phyloP scores from a whole-genome alignment of 2,329 filamentous ascomycete species.

The Microdochium bolleyi region DNA sequence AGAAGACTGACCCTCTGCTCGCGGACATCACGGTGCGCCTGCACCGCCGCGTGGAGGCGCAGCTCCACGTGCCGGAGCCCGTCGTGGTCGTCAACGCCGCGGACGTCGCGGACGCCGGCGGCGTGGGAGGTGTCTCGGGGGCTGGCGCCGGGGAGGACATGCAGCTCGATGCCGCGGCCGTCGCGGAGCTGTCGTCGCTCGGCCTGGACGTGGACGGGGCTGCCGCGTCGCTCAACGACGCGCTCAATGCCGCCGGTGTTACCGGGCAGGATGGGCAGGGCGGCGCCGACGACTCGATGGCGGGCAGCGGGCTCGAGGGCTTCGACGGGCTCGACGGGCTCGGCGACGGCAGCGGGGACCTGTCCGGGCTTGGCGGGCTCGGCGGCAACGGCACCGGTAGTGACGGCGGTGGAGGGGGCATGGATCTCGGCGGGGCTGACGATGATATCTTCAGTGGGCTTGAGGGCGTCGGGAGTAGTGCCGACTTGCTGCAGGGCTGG shows the following conservation, averaged over 20 bases:
- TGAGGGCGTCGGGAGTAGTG: neutral
- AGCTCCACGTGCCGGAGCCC: conserved; percentile 37
- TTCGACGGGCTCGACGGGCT: neutral
- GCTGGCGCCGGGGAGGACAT: too few relatives aligned
- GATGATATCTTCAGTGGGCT: neutral
- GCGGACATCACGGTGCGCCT: conserved; percentile 58
- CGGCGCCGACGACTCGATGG: neutral
- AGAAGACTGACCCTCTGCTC: conserved; percentile 45
- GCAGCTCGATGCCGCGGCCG: neutral
- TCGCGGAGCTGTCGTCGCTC: neutral
- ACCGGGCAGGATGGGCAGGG: neutral
- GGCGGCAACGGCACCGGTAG: neutral
- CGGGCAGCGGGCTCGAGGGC: neutral
- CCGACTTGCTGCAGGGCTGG: conserved; percentile 10
- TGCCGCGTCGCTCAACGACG: neutral
- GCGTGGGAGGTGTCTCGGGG: too few relatives aligned
- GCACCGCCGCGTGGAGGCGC: conserved; percentile 57
- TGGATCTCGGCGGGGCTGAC: neutral
- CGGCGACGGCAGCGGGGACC: neutral
- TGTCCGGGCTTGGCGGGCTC: neutral
- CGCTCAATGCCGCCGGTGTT: neutral
- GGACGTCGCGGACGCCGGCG: neutral
- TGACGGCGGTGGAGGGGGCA: neutral
- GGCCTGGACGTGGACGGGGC: neutral
- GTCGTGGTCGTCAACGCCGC: conserved; percentile 11